Evolutionary conservation across 2,329 filamentous ascomycete species (phyloP), one percentile per base, ranked within the genome.

Genomic region (Penicillium sp.): DNA sequence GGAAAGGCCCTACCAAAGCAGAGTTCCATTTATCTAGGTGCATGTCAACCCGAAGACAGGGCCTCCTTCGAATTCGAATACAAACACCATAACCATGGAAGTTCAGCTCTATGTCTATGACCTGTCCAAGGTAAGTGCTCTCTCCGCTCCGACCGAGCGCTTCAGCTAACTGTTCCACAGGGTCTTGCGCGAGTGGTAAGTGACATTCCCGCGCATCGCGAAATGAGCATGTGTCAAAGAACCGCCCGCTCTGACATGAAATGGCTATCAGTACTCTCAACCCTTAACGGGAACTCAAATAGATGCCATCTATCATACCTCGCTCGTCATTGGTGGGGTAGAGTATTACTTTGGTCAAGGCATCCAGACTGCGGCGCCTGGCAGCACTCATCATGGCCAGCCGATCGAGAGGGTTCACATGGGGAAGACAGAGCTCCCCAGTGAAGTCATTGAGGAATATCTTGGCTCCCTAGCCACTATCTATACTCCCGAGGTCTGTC

Each of bases 241-340:
- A 2, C 60, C 38, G 33, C 28, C 7, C 38, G 38, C 33, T 24
- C 61, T 63, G 4, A 64, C 47, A 50, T 22, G 15, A 30, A 58
- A 13, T 40, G 22, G 17, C 33, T 6, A 13, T 40, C 68, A 86
- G 79, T 85, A 88, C 75, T 88, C 85, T 13, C 75, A 74, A 54
- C 79, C 84, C 53, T 81, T 91, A 50, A 84, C 89, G 4, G 89
- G 89, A 1, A 85, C 84, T 1, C 87, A 90, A 56, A 91, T 97
- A 54, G 94, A 98, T 76, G 95, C 95, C 58, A 88, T 99, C 57
- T 98, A 98, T 70, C 95, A 99, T 76, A 98, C 95, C 0, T 92
- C 93, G 0, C 88, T 99, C 58, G 89, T 97, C 45, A 83, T 98
- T 42, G 86, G 88, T 56, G 89, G 89, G n/a, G 85, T 90, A 55